Percentiles rank a stretch among this genome's conserved stretches.
Conservation (phyloP, 2,329 filamentous ascomycete genomes). For the Colletotrichum lentis region DNA sequence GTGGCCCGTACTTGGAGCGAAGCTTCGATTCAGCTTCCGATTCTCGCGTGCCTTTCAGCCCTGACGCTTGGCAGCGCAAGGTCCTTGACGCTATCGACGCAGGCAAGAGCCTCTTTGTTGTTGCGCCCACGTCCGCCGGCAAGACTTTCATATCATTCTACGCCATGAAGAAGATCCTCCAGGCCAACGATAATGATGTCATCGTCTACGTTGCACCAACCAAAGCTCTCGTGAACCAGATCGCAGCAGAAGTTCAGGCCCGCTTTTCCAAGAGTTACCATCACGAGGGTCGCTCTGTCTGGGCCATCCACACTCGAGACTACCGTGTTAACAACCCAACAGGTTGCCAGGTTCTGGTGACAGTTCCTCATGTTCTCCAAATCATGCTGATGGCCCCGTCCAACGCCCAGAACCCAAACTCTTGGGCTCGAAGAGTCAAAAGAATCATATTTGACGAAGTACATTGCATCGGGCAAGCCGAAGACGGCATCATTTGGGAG, state of each 20-base stretch:
- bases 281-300: constrained; percentile 71
- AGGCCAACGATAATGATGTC: constrained; percentile 72
- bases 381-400: constrained; percentile 75
- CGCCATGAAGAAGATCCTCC: constrained; percentile 79
- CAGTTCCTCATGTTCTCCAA: constrained; percentile 79
- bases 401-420: constrained; percentile 63
- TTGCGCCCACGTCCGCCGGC: constrained; percentile 80
- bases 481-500: constrained; percentile 64
- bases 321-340: constrained; percentile 77
- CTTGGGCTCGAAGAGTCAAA: constrained; percentile 73
- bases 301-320: constrained; percentile 81
- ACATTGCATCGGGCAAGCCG: constrained; percentile 76
- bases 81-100: constrained; percentile 78
- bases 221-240: constrained; percentile 84
- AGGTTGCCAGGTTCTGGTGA: constrained; percentile 78
- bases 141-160: constrained; percentile 89
- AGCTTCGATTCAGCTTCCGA: constrained; percentile 74
- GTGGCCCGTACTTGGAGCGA: constrained; percentile 78
- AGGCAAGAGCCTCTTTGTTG: constrained; percentile 74
- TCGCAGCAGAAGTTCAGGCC: constrained; percentile 79
- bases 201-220: constrained; percentile 83
- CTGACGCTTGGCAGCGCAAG: constrained; percentile 78
- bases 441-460: constrained; percentile 86
- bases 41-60: constrained; percentile 72
- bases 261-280: constrained; percentile 74